Base-by-base conservation (phyloP, 805 yeast genomes). In the Yarrowia alimentaria region DNA sequence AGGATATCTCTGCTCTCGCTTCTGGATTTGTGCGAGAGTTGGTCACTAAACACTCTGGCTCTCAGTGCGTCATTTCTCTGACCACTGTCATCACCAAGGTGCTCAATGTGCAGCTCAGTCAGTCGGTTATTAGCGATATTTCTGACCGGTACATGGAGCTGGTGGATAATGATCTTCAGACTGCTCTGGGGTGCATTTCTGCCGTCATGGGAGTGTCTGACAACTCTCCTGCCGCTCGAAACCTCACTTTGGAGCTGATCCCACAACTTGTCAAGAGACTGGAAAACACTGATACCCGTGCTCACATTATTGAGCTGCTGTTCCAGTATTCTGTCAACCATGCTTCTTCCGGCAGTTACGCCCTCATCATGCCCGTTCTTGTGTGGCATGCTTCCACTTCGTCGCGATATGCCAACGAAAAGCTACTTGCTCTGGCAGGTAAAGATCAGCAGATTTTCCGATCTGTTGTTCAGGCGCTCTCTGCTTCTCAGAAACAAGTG, bases 371-470 rank as follows among this genome's bases (percentile, higher is more conserved):
- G 28, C 50, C 50, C 5, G 24, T 43, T 43, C 35, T 43, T 2
- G 37, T 43, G 9, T 43, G 50, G 50, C 30, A 30, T n/a, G 35
- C 50, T 12, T 38, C 45, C 4, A 17, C 30, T 12, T 38, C 45
- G 10, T 25, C 33, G 10, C 24, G 25, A 14, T 40, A 40, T 29
- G 47, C 47, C 47, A 40, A 40, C 25, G 47, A 40, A 25, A 48
- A 56, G 51, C 58, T 69, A 10, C 53, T 69, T 11, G 64, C 60
- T 35, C 55, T 69, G 14, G 65, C 68, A 2, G 45, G 55, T 10
- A 42, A 55, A 16, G 65, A 67, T 34, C 58, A 65, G 8, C 53
- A 49, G 13, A 50, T 57, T 19, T 69, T 69, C 70, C 71, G 60
- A 40, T 43, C 17, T 45, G 67, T 25, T 61, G 80, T 33, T 74